Evolutionary conservation across 306 rosid species (phyloP).

Genomic region (Lablab purpureus): DNA sequence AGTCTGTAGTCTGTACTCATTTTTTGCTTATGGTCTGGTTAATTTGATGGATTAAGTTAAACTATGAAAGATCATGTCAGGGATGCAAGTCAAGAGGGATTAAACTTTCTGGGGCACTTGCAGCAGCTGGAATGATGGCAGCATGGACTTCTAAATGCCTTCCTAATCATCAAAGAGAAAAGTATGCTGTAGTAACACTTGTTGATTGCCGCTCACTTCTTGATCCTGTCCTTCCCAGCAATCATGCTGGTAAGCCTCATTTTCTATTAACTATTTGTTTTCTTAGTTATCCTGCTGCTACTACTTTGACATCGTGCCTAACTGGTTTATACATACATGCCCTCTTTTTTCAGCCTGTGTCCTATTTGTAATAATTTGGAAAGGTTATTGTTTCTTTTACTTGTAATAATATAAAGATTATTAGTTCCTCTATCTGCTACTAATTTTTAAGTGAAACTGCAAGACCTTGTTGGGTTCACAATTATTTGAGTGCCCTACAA

Average conservation of each 20-base stretch:
- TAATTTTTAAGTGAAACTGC: background rate
- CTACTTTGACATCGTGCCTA: background rate
- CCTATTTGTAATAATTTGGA: background rate
- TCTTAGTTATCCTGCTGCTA: constrained; percentile 1
- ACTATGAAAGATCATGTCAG: constrained; percentile 52
- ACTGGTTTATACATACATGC: background rate
- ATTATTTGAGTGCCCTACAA: background rate
- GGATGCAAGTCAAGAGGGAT: constrained; percentile 83
- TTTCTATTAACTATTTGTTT: constrained; percentile 14
- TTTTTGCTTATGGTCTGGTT: constrained; percentile 25
- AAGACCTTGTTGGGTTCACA: background rate
- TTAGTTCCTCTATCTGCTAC: constrained; percentile 1
- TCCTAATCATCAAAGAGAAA: constrained; percentile 67
- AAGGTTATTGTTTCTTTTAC: background rate
- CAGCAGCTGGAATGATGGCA: constrained; percentile 87
- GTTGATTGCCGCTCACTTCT: constrained; percentile 82
- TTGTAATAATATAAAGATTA: background rate
- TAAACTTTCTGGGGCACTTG: constrained; percentile 74
- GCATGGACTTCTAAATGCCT: constrained; percentile 63
- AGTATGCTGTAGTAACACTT: constrained; percentile 86
- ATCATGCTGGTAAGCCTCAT: constrained; percentile 66
- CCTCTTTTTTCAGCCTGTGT: background rate
- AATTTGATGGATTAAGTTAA: background rate
- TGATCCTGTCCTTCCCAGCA: constrained; percentile 70
- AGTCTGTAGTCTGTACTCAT: background rate